Evolutionary conservation across 2,329 filamentous ascomycete genomes (phyloP).

Genomic region (Aspergillus alliaceus): DNA sequence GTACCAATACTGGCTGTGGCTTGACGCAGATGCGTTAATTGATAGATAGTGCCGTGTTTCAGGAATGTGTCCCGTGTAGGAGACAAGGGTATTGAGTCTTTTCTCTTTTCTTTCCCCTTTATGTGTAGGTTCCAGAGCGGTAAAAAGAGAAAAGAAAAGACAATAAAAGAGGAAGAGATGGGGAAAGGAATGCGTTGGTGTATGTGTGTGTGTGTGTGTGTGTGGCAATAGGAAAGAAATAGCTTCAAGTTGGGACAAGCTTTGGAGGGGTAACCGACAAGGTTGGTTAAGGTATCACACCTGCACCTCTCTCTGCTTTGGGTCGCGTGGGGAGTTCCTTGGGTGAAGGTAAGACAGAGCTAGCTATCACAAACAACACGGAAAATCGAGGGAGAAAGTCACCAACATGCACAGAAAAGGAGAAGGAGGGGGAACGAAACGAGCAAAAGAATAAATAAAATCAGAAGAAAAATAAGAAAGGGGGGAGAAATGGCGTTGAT

Average conservation of each 20-base stretch:
- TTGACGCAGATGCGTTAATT: background rate
- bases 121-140: background rate
- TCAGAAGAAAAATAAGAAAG: conserved; percentile 8
- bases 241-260: conserved; percentile 7
- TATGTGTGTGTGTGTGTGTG: too few relatives aligned
- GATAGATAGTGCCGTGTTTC: background rate
- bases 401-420: background rate
- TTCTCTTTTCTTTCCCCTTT: conserved; percentile 4
- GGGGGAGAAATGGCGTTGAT: conserved; percentile 1
- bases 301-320: background rate
- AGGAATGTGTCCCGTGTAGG: background rate
- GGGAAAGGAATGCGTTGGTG: too few relatives aligned
- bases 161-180: too few relatives aligned
- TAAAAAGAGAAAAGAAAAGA: background rate
- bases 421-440: background rate
- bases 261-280: conserved; percentile 17
- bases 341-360: background rate
- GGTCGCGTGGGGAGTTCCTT: conserved; percentile 13
- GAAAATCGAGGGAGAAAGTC: too few relatives aligned
- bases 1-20: background rate
- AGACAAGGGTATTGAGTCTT: conserved; percentile 2
- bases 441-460: background rate
- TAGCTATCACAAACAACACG: too few relatives aligned
- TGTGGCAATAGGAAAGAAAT: background rate
- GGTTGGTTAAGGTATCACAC: background rate